Evolutionary conservation across 2,329 filamentous ascomycete species (phyloP).

Genomic region (Sporothrix humicola): DNA sequence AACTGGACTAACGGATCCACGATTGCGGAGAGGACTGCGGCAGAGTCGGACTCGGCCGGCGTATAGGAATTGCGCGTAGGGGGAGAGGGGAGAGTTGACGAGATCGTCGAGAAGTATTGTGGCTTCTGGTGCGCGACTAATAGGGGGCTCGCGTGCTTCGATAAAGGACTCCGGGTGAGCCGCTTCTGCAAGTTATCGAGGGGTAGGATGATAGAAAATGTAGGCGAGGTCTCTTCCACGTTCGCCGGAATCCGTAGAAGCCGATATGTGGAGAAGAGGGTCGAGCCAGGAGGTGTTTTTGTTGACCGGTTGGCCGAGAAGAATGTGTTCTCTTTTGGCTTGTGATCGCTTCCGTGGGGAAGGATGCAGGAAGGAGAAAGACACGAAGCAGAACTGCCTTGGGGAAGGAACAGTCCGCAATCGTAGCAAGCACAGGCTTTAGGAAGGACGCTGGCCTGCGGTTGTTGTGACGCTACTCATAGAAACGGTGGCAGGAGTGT

Average conservation of each 20-base stretch:
- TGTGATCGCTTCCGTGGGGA: conserved; percentile 22
- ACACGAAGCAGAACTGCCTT: neutral
- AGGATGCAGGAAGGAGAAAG: neutral
- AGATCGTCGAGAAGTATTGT: conserved; percentile 30
- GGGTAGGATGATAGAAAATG: neutral
- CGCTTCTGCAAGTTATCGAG: neutral
- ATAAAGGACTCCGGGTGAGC: neutral
- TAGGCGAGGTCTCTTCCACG: neutral
- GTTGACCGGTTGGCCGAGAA: neutral
- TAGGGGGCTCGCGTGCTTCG: conserved; percentile 27
- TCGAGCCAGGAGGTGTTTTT: neutral
- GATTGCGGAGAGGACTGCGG: conserved; percentile 58
- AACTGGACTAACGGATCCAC: conserved; percentile 61
- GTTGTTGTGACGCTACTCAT: neutral
- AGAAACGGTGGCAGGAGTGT: neutral
- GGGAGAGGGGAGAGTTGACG: conserved; percentile 31
- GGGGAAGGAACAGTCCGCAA: neutral
- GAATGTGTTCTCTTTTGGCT: conserved; percentile 27
- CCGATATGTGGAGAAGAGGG: neutral
- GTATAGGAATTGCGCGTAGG: conserved; percentile 47
- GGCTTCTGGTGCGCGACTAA: conserved; percentile 21
- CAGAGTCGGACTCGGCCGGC: conserved; percentile 65
- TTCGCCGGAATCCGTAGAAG: neutral
- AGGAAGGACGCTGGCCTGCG: neutral
- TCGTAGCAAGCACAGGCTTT: neutral